These are phyloP conservation scores for Penium margaritaceum DNA, from an alignment of 139 green algal genomes.

Conservation along the genomic window DNA sequence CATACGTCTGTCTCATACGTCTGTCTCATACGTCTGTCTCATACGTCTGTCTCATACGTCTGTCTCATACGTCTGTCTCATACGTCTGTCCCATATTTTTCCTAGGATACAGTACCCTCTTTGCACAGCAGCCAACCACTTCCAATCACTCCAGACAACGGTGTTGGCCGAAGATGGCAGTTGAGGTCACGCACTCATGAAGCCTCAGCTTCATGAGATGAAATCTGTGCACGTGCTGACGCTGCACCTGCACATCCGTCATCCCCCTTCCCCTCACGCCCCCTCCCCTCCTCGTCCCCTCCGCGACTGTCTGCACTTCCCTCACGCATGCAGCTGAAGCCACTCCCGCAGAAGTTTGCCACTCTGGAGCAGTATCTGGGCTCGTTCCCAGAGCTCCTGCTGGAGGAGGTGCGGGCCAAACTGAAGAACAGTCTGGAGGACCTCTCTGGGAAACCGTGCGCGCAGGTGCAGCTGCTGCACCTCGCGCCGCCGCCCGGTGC, in stretches of 20 bases:
- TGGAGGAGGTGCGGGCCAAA: not conserved
- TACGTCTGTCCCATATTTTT: too few species aligned
- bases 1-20: too few species aligned
- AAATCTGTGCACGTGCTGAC: not conserved
- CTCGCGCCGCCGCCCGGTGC: not conserved
- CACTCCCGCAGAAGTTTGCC: not conserved
- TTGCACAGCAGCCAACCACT: too few species aligned
- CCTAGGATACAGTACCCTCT: too few species aligned
- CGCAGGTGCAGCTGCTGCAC: not conserved
- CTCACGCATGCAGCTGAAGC: not conserved
- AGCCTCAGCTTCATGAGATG: too few species aligned
- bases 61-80: too few species aligned
- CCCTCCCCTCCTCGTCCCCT: not conserved
- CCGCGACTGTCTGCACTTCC: not conserved
- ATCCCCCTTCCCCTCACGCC: not conserved
- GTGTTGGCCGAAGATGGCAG: too few species aligned
- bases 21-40: too few species aligned
- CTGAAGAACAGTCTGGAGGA: not conserved
- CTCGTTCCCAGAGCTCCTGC: not conserved
- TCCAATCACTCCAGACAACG: too few species aligned
- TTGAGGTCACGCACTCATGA: too few species aligned
- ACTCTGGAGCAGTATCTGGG: not conserved
- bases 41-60: too few species aligned
- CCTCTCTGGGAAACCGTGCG: not conserved
- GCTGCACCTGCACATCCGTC: not conserved